Conservation (phyloP, 108 stramenopile species). For the Craspedostauros australis region DNA sequence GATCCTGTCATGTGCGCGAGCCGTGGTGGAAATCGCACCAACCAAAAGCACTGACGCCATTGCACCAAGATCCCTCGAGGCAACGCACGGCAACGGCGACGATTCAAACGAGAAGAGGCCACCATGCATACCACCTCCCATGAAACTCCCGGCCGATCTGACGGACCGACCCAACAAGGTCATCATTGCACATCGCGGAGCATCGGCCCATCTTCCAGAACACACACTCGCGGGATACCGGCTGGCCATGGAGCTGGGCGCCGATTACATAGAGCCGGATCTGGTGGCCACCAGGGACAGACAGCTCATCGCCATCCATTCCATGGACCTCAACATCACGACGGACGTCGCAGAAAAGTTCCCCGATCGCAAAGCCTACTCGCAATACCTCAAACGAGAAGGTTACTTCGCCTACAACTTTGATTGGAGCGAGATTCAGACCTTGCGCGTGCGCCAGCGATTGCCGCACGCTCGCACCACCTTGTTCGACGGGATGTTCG, state of each 20-base stretch:
- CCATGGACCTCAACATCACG: slow-evolving; percentile 56
- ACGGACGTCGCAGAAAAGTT: slow-evolving; percentile 55
- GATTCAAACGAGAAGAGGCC: too few species aligned
- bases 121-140: too few species aligned
- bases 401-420: slow-evolving; percentile 69
- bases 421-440: slow-evolving; percentile 50
- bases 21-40: too few species aligned
- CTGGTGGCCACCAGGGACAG: slow-evolving; percentile 52
- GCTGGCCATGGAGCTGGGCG: slow-evolving; percentile 71
- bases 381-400: slow-evolving; percentile 8
- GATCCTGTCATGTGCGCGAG: too few species aligned
- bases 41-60: too few species aligned
- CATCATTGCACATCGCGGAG: slow-evolving; percentile 66
- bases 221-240: slow-evolving; percentile 70
- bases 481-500: slow-evolving; percentile 43
- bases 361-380: slow-evolving; percentile 22
- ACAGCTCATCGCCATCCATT: slow-evolving; percentile 54
- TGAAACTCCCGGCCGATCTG: too few species aligned
- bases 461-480: slow-evolving; percentile 28
- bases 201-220: slow-evolving; percentile 70
- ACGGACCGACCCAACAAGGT: too few species aligned
- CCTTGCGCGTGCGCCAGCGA: slow-evolving; percentile 40
- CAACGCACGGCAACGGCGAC: too few species aligned
- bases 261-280: slow-evolving; percentile 82
- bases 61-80: too few species aligned